Evolutionary conservation across 495 filamentous ascomycete genomes (phyloP).

Genomic region (Tuber aestivum): DNA sequence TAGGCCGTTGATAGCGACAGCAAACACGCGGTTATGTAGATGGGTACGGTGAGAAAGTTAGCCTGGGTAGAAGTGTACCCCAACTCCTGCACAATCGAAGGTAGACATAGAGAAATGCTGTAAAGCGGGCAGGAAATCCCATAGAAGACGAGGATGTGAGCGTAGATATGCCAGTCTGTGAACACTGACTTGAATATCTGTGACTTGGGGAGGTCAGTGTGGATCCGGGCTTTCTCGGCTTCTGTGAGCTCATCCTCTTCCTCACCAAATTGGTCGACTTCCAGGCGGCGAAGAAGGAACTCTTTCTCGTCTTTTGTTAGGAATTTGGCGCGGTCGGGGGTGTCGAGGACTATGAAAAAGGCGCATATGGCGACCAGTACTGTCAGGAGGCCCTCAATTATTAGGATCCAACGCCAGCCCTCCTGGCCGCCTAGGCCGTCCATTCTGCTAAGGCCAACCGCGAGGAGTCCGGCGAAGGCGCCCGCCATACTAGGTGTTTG

Average conservation of each 20-base stretch:
- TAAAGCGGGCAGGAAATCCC: conserved; percentile 64
- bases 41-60: conserved; percentile 57
- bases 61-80: conserved; percentile 60
- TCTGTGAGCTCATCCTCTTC: conserved; percentile 22
- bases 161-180: conserved; percentile 67
- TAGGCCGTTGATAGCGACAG: conserved; percentile 29
- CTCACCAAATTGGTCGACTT: conserved; percentile 44
- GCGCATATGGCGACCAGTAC: conserved; percentile 47
- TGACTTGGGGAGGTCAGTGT: conserved; percentile 52
- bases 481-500: conserved; percentile 53
- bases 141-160: conserved; percentile 55
- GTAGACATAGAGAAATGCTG: conserved; percentile 67
- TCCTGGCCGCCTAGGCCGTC: conserved; percentile 58
- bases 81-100: conserved; percentile 54
- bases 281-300: conserved; percentile 47
- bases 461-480: conserved; percentile 64
- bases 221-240: conserved; percentile 40
- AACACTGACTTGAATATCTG: conserved; percentile 60
- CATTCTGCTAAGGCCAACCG: conserved; percentile 58
- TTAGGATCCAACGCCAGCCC: conserved; percentile 74
- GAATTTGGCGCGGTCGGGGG: conserved; percentile 52
- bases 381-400: conserved; percentile 56
- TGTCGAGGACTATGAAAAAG: conserved; percentile 54
- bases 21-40: conserved; percentile 37
- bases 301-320: conserved; percentile 48